phyloP scores from a whole-genome alignment of 331 rosid genomes.

The Pyracantha coccinea region DNA sequence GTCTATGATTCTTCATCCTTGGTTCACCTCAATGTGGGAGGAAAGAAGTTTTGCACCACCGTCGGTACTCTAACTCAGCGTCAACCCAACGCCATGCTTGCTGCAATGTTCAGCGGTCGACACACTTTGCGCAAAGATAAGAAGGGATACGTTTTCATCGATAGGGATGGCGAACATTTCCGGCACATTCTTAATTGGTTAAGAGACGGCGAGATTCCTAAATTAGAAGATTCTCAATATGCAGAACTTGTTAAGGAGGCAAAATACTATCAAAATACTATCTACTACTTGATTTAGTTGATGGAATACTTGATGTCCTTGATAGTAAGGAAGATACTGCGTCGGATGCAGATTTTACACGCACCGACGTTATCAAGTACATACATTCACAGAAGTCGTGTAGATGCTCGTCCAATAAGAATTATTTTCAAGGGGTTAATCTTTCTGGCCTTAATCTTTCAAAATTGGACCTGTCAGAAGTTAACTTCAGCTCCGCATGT shows the following conservation, averaged over 20 bases:
- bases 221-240: slow-evolving; percentile 44
- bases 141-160: slow-evolving; percentile 67
- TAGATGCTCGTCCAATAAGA: no score
- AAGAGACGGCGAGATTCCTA: slow-evolving; percentile 63
- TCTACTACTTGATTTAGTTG: slow-evolving; percentile 62
- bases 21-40: slow-evolving; percentile 64
- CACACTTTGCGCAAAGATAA: slow-evolving; percentile 21
- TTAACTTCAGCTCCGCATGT: no score
- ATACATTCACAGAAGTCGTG: no score
- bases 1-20: neutral
- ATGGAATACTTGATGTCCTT: slow-evolving; percentile 38
- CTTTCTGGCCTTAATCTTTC: neutral
- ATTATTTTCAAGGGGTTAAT: neutral
- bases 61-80: slow-evolving; percentile 55
- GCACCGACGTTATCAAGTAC: slow-evolving; percentile 58
- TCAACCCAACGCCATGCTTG: slow-evolving; percentile 80
- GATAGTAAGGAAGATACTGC: slow-evolving; percentile 37
- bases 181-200: slow-evolving; percentile 86
- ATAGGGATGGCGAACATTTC: slow-evolving; percentile 68
- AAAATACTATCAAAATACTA: slow-evolving; percentile 65
- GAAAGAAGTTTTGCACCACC: slow-evolving; percentile 69
- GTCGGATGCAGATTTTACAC: slow-evolving; percentile 45
- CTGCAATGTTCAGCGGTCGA: slow-evolving; percentile 73
- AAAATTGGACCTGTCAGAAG: no score
- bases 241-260: slow-evolving; percentile 61